Conservation (phyloP, 805 yeast species). For the Starmerella khaoyaiensis region DNA sequence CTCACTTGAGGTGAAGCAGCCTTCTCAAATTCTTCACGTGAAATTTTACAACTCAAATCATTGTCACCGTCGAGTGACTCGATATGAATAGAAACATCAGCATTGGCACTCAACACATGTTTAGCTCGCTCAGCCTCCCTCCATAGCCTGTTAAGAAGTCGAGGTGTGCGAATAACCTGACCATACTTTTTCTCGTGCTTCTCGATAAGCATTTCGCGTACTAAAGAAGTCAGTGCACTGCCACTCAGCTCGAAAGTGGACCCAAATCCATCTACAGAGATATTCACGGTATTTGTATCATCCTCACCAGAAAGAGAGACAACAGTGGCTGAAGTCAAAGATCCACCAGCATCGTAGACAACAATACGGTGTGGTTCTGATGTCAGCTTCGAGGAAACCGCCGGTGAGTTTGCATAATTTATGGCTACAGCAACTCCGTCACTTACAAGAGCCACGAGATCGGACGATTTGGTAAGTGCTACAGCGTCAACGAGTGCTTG, state of each 20-base stretch:
- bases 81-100: conserved; percentile 60
- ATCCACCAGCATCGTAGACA: conserved; percentile 86
- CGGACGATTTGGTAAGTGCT: conserved; percentile 46
- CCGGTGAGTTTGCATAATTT: conserved; percentile 53
- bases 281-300: conserved; percentile 26
- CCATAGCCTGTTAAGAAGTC: conserved; percentile 53
- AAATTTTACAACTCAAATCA: conserved; percentile 55
- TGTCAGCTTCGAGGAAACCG: conserved; percentile 27
- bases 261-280: conserved; percentile 63
- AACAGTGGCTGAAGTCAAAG: conserved; percentile 78
- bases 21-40: conserved; percentile 73
- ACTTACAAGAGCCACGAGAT: conserved; percentile 57
- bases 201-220: conserved; percentile 47
- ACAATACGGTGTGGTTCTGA: conserved; percentile 46
- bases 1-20: conserved; percentile 28
- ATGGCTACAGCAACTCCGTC: conserved; percentile 89
- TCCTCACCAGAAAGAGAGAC: conserved; percentile 26
- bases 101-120: conserved; percentile 72
- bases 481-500: conserved; percentile 60
- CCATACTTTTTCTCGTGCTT: conserved; percentile 41
- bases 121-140: conserved; percentile 85
- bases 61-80: conserved; percentile 63
- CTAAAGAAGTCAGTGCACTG: conserved; percentile 48
- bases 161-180: conserved; percentile 34
- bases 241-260: conserved; percentile 65